phyloP scores from a whole-genome alignment of 2,329 filamentous ascomycete genomes.

The Parastagonospora avenae region DNA sequence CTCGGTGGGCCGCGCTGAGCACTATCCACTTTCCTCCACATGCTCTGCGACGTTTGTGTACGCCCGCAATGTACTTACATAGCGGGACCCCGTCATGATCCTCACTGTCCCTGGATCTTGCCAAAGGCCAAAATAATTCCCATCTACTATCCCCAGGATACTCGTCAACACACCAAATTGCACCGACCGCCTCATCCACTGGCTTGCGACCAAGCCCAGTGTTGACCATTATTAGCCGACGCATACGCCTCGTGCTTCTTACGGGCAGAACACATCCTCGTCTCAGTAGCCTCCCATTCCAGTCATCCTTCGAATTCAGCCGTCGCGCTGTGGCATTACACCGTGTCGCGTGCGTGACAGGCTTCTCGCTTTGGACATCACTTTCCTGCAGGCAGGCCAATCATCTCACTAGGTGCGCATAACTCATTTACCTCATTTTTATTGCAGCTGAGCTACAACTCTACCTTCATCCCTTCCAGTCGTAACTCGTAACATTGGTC shows the following conservation, averaged over 20 bases:
- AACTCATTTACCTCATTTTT: slow-evolving; percentile 34
- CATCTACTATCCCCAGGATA: neutral
- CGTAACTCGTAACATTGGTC: slow-evolving; percentile 14
- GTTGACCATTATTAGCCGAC: slow-evolving; percentile 19
- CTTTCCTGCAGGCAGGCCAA: slow-evolving; percentile 28
- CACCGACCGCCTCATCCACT: slow-evolving; percentile 21
- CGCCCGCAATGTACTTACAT: slow-evolving; percentile 37
- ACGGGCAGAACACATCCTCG: slow-evolving; percentile 29
- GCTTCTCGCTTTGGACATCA: slow-evolving; percentile 30
- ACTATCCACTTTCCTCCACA: slow-evolving; percentile 44
- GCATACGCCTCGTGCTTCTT: slow-evolving; percentile 10
- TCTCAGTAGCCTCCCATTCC: slow-evolving; percentile 25
- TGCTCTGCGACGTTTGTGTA: slow-evolving; percentile 39
- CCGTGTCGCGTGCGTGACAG: slow-evolving; percentile 23
- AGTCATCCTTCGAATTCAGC: slow-evolving; percentile 30
- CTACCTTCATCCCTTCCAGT: slow-evolving; percentile 11
- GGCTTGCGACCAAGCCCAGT: slow-evolving; percentile 1
- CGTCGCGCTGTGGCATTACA: slow-evolving; percentile 22
- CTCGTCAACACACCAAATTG: slow-evolving; percentile 8
- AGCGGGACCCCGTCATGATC: slow-evolving; percentile 40
- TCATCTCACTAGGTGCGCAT: slow-evolving; percentile 39
- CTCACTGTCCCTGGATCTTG: slow-evolving; percentile 18
- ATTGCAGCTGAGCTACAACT: slow-evolving; percentile 27
- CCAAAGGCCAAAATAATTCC: no score
- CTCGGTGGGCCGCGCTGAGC: slow-evolving; percentile 37